Evolutionary conservation across 495 filamentous ascomycete species (phyloP), one percentile per base, ranked within the genome.

Genomic region (Penicillium roqueforti): DNA sequence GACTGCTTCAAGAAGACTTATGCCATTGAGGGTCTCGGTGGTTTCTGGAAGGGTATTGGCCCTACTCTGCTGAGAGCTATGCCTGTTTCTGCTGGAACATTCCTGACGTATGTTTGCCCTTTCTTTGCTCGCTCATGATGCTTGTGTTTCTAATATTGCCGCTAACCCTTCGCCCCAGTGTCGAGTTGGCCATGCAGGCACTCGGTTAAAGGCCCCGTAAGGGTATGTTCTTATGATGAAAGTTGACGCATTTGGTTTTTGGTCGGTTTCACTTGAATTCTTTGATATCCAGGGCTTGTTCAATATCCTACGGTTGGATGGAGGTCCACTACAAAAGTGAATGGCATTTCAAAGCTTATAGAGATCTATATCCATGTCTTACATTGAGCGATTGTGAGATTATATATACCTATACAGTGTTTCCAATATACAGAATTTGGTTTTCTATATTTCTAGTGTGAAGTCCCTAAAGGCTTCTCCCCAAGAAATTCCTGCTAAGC

Each of bases 41-140:
- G 91, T 4, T 97, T 98, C 76, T 97, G 92, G 92, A 96, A 88
- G 80, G 93, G 95, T 13, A 81, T 98, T 53, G 91, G 81, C 6
- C 93, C 93, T n/a, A 97, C 93, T 54, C 69, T 97, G 66, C 70
- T 96, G 70, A 89, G 93, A 67, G 95, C 93, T 42, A 95, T 97
- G 95, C 93, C 93, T 22, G 95, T 98, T 26, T 92, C 88, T 62
- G 93, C 93, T 19, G 92, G 92, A 42, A 98, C 93, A 38, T 98
- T 98, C 79, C 89, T 89, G 56, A 89, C 92, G 68, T 77, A 74
- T 42, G 74, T 76, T 56, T 52, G 44, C 31, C 22, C 36, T 31
- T 19, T 3, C 23, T 18, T 26, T 16, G 7, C 41, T 9, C n/a
- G 23, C 7, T 16, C 9, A 8, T 9, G n/a, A 16, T 43, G 22